These are phyloP conservation scores for Herpotrichia juniperi DNA, from an alignment of 2,329 filamentous ascomycete genomes.

Conservation along the genomic window DNA sequence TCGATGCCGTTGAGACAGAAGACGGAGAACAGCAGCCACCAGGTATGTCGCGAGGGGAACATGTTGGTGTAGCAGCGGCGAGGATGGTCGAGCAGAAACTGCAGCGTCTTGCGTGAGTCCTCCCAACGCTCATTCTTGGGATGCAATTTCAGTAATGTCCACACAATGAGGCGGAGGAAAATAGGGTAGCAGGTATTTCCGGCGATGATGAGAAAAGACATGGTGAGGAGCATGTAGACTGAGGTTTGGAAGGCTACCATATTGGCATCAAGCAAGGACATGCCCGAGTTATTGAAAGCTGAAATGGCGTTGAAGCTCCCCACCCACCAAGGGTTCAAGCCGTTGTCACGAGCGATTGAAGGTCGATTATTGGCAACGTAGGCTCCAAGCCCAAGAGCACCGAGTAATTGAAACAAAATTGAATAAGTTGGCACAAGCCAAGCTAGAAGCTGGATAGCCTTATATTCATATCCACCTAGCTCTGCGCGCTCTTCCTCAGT, in stretches of 20 bases:
- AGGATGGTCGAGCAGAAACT: conserved; percentile 67
- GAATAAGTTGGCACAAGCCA: conserved; percentile 68
- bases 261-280: conserved; percentile 70
- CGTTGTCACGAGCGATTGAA: conserved; percentile 58
- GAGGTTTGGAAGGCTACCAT: conserved; percentile 64
- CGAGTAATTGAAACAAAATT: conserved; percentile 63
- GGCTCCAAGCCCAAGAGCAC: conserved; percentile 64
- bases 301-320: conserved; percentile 71
- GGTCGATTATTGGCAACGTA: conserved; percentile 64
- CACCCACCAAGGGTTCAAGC: conserved; percentile 70
- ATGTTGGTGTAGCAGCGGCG: conserved; percentile 67
- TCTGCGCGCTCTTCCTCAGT: conserved; percentile 60
- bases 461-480: conserved; percentile 69
- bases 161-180: conserved; percentile 63
- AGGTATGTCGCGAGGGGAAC: conserved; percentile 66
- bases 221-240: conserved; percentile 54
- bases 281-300: conserved; percentile 75
- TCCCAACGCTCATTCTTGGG: conserved; percentile 47
- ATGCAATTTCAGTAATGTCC: conserved; percentile 56
- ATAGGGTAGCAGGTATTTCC: conserved; percentile 64
- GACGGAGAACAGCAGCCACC: conserved; percentile 60
- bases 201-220: conserved; percentile 58
- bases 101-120: conserved; percentile 51
- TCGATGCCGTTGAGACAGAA: conserved; percentile 61
- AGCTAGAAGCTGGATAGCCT: conserved; percentile 65